Conservation (phyloP, 345 rosid genomes). For the Xanthoceras sorbifolium region DNA sequence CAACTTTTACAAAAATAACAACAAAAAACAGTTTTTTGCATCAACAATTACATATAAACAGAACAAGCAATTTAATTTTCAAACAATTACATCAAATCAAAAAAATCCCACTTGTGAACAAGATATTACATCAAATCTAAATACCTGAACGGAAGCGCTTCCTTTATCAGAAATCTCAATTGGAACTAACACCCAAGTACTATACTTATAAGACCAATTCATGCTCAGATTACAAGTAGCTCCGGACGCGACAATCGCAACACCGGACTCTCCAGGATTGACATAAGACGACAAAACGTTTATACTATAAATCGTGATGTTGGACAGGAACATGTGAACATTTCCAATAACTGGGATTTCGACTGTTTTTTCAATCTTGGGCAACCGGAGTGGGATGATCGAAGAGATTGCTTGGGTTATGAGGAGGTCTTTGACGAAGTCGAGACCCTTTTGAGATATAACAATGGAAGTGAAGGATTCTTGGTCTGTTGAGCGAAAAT, state of each 20-base stretch:
- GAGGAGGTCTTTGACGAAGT: constrained; percentile 77
- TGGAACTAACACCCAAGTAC: constrained; percentile 68
- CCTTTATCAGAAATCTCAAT: constrained; percentile 74
- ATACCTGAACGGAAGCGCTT: constrained; percentile 84
- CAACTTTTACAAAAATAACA: neutral
- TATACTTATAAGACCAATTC: constrained; percentile 79
- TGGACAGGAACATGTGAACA: constrained; percentile 60
- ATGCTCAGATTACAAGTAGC: constrained; percentile 83
- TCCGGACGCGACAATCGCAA: constrained; percentile 75
- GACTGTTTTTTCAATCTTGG: constrained; percentile 55
- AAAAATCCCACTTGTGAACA: neutral
- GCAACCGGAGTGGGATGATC: constrained; percentile 64
- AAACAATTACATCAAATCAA: neutral
- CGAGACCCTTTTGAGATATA: constrained; percentile 77
- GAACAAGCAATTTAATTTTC: constrained; percentile 1
- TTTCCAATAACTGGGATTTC: constrained; percentile 73
- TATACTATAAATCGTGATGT: constrained; percentile 68
- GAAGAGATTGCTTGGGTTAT: constrained; percentile 68
- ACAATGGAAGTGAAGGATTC: constrained; percentile 75
- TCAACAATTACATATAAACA: neutral
- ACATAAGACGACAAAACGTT: constrained; percentile 69
- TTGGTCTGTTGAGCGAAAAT: constrained; percentile 19
- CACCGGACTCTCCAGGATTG: constrained; percentile 75
- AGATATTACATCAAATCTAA: no score
- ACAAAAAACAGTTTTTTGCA: neutral